Evolutionary conservation across 2,329 filamentous ascomycete species (phyloP).

Genomic region (Canariomyces notabilis): DNA sequence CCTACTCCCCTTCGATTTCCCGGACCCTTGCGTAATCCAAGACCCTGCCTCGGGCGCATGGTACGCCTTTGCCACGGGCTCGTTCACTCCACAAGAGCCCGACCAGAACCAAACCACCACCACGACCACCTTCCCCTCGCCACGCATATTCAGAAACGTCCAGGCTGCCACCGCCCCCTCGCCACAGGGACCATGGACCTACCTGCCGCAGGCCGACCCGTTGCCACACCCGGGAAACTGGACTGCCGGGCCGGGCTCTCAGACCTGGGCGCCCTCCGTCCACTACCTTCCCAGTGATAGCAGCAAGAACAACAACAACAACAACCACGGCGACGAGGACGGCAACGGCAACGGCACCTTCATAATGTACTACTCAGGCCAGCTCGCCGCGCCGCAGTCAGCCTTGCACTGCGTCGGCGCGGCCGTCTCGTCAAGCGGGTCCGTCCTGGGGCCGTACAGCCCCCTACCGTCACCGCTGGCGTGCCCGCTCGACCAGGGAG

Average conservation of each 20-base stretch:
- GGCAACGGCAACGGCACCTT: no score
- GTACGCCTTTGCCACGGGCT: constrained; percentile 46
- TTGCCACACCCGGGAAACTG: constrained; percentile 43
- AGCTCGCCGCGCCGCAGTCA: constrained; percentile 21
- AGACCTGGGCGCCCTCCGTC: constrained; percentile 49
- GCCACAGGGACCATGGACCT: constrained; percentile 29
- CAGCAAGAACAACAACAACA: constrained; percentile 9
- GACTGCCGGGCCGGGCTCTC: constrained; percentile 30
- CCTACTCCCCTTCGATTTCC: constrained; percentile 33
- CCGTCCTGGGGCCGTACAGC: constrained; percentile 47
- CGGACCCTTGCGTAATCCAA: constrained; percentile 42
- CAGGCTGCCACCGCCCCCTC: constrained; percentile 43
- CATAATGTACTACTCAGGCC: constrained; percentile 47
- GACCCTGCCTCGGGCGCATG: constrained; percentile 36
- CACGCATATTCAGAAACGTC: constrained; percentile 33
- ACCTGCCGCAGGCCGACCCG: constrained; percentile 34
- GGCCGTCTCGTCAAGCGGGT: constrained; percentile 36
- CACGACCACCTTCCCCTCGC: constrained; percentile 6
- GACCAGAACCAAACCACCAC: neutral
- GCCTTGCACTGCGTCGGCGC: constrained; percentile 53
- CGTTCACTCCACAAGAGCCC: neutral
- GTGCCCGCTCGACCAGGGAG: constrained; percentile 49
- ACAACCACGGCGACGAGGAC: neutral
- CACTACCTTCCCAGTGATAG: neutral
- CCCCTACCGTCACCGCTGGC: constrained; percentile 44